phyloP scores from a whole-genome alignment of 257 asterid species.

The Petunia axillaris region DNA sequence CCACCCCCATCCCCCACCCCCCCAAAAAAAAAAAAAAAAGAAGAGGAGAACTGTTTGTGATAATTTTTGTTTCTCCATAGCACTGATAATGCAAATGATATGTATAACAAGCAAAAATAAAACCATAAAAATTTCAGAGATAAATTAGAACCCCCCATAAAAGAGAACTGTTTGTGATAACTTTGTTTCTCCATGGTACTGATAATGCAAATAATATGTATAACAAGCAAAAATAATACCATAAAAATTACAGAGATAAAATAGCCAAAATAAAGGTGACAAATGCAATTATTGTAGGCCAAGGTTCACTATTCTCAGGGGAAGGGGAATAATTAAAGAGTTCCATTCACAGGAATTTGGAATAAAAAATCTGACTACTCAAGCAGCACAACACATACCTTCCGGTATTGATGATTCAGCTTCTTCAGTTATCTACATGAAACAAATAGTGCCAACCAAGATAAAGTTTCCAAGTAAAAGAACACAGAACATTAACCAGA shows the following conservation, averaged over 20 bases:
- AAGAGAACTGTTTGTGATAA: not conserved
- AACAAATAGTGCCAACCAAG: slow-evolving; percentile 27
- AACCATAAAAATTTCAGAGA: too few relatives aligned
- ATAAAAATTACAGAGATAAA: not conserved
- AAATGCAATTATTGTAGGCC: not conserved
- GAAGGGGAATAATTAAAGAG: not conserved
- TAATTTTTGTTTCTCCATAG: not conserved
- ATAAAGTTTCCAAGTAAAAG: not conserved
- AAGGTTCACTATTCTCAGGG: not conserved
- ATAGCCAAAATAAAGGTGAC: not conserved
- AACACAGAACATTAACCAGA: not conserved
- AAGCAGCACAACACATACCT: slow-evolving; percentile 43
- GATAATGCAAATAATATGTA: not conserved
- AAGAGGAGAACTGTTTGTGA: not conserved
- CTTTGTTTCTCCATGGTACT: not conserved
- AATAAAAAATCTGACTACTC: not conserved
- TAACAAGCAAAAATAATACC: not conserved
- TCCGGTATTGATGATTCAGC: slow-evolving; percentile 54
- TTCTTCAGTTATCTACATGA: slow-evolving; percentile 53
- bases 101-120: not conserved
- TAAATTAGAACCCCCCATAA: not conserved
- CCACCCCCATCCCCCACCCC: not conserved
- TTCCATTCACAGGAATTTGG: not conserved
- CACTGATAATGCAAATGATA: not conserved
- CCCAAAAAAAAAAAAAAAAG: too few relatives aligned